Percentiles rank a stretch among this genome's conserved stretches.
phyloP scores from a whole-genome alignment of 257 asterid species.

The Echites panduratus region DNA sequence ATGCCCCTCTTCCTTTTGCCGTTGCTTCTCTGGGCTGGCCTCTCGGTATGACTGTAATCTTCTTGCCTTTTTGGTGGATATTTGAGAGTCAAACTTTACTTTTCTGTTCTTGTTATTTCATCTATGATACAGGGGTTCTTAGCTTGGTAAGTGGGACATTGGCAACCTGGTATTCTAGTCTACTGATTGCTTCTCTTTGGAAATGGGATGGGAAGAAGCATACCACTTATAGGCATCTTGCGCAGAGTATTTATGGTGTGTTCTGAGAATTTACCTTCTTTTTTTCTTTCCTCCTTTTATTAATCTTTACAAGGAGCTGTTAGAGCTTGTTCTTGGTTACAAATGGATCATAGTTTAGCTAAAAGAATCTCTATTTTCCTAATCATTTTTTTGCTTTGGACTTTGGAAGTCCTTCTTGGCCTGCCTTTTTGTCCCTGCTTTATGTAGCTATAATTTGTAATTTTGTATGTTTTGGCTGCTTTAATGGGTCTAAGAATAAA shows the following conservation, averaged over 20 bases:
- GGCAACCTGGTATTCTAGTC: slow-evolving; percentile 56
- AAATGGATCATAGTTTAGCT: no score
- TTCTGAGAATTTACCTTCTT: no score
- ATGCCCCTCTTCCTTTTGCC: slow-evolving; percentile 65
- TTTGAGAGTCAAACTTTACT: neutral
- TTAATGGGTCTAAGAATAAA: neutral
- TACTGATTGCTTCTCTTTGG: slow-evolving; percentile 57
- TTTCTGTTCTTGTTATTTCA: no score
- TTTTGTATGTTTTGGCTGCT: no score
- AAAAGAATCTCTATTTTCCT: no score
- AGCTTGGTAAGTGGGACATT: slow-evolving; percentile 49
- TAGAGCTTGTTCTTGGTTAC: no score
- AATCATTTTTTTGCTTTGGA: no score
- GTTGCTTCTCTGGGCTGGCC: slow-evolving; percentile 66
- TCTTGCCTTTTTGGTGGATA: neutral
- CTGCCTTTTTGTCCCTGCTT: neutral
- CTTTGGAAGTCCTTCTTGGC: neutral
- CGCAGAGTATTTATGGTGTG: slow-evolving; percentile 46
- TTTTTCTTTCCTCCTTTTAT: neutral
- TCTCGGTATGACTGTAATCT: slow-evolving; percentile 29
- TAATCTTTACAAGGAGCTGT: neutral
- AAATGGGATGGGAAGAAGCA: slow-evolving; percentile 58
- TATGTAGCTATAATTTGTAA: no score
- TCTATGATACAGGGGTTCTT: slow-evolving; percentile 25
- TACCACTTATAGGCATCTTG: slow-evolving; percentile 49